Conservation (phyloP, 2,329 filamentous ascomycete species). For the Ramichloridium luteum region DNA sequence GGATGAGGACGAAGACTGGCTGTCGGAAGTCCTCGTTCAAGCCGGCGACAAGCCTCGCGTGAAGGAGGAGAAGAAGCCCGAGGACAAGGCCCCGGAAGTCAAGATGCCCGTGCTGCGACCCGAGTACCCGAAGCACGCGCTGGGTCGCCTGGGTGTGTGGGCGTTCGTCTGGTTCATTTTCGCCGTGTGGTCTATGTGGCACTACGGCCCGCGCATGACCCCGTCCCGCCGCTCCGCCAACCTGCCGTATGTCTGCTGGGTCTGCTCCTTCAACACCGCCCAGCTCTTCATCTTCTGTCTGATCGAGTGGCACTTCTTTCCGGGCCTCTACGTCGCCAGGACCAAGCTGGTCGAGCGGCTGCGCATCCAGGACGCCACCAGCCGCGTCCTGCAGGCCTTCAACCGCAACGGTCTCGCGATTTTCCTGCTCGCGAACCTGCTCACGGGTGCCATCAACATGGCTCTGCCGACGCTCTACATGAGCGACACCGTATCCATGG, state of each 20-base stretch:
- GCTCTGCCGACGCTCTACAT: conserved; percentile 70
- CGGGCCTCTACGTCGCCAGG: conserved; percentile 50
- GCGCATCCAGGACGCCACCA: conserved; percentile 58
- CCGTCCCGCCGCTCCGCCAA: conserved; percentile 88
- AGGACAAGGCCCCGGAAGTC: conserved; percentile 8
- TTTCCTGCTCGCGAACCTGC: conserved; percentile 76
- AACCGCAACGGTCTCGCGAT: conserved; percentile 80
- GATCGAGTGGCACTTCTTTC: conserved; percentile 69
- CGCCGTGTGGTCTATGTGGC: conserved; percentile 50
- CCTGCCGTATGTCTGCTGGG: conserved; percentile 85
- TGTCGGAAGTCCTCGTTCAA: conserved; percentile 23
- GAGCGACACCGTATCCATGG: conserved; percentile 53
- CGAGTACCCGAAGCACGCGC: conserved; percentile 17
- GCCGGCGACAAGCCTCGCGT: conserved; percentile 6
- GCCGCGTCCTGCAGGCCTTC: conserved; percentile 65
- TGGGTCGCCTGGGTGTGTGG: conserved; percentile 48
- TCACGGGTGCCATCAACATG: conserved; percentile 84
- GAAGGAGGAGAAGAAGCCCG: conserved; percentile 2
- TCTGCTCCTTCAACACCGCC: conserved; percentile 77
- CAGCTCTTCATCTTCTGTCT: conserved; percentile 69
- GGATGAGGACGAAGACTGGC: conserved; percentile 27
- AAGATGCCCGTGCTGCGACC: conserved; percentile 15
- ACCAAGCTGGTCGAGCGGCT: conserved; percentile 47
- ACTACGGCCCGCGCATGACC: conserved; percentile 59
- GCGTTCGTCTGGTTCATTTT: conserved; percentile 61